A percentile compares a stretch with the other conserved stretches of the same genome.
phyloP scores from a whole-genome alignment of 2,329 filamentous ascomycete species.

The Colletotrichum magnum region DNA sequence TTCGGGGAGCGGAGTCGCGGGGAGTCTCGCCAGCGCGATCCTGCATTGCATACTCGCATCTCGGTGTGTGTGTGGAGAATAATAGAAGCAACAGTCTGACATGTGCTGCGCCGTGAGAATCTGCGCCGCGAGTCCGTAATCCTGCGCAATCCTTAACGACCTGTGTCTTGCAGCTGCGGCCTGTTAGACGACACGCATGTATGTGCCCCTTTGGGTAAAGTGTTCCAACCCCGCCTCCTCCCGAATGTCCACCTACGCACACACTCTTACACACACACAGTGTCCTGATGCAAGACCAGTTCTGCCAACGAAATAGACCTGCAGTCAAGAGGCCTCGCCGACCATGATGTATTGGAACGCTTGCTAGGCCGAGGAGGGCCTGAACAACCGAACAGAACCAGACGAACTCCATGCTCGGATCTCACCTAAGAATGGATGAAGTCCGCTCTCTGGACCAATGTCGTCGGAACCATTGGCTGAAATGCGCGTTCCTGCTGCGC shows the following conservation, averaged over 20 bases:
- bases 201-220: neutral
- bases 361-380: neutral
- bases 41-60: constrained; percentile 12
- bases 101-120: constrained; percentile 21
- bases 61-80: constrained; percentile 26
- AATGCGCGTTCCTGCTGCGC: constrained; percentile 22
- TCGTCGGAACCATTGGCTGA: constrained; percentile 1
- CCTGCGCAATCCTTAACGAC: constrained; percentile 30
- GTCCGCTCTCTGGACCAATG: neutral
- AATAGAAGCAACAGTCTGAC: neutral
- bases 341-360: neutral
- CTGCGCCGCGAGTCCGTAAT: constrained; percentile 6
- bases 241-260: neutral
- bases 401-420: neutral
- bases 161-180: constrained; percentile 22
- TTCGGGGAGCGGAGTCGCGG: constrained; percentile 10
- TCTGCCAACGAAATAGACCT: neutral
- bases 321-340: constrained; percentile 3
- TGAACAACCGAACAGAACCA: neutral
- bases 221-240: neutral
- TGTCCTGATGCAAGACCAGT: too few species aligned
- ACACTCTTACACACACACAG: neutral
- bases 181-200: neutral
- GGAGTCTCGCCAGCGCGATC: constrained; percentile 9
- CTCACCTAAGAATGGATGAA: constrained; percentile 23